Base-by-base conservation (phyloP, 345 rosid species). In the Hypericum androsaemum region DNA sequence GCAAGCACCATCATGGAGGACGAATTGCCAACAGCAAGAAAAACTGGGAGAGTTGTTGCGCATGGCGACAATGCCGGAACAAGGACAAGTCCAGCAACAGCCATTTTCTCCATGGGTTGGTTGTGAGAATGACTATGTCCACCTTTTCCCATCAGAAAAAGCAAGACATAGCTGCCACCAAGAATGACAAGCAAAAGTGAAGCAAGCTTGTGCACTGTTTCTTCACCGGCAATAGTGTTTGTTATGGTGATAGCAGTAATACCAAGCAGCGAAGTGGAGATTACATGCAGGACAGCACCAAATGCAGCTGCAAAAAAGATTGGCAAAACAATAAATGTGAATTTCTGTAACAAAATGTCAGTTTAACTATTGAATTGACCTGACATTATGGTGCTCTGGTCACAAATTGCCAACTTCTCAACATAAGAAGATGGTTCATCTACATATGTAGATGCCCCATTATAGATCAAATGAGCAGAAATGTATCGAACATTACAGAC, bases 81-180 rank as follows among this genome's bases (percentile, higher is more conserved):
- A 16, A 92, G 94, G 50, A 92, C 86, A 53, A 92, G 89, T 16
- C 98, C 99, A 5, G 95, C 97, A 35, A 88, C 97, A 37, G 99
- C 99, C 99, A 94, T 83, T 71, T 82, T 94, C 78, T 94, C 99
- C 99, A 94, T 78, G 0, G 99, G 97, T 52, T 88, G 87, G 79
- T 88, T 86, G 68, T 88, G 99, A 41, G 95, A 73, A 70, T 94
- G 99, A 65, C 73, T 60, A 64, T 94, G 99, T 53, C 89, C 95
- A 37, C 97, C 99, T 76, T 83, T 94, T 36, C 99, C 99, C 28
- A 77, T 54, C 17, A 94, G 59, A 73, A 83, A 94, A 77, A 94
- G 67, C 60, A 94, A 57, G 13, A 94, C 64, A 60, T 94, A 94
- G 75, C 97, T 67, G 56, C 89, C 95, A 42, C 99, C 97, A 37